Percentiles rank a stretch among this genome's conserved stretches.
phyloP scores from a whole-genome alignment of 169 alveolate species.

The Plasmodium malariae region DNA sequence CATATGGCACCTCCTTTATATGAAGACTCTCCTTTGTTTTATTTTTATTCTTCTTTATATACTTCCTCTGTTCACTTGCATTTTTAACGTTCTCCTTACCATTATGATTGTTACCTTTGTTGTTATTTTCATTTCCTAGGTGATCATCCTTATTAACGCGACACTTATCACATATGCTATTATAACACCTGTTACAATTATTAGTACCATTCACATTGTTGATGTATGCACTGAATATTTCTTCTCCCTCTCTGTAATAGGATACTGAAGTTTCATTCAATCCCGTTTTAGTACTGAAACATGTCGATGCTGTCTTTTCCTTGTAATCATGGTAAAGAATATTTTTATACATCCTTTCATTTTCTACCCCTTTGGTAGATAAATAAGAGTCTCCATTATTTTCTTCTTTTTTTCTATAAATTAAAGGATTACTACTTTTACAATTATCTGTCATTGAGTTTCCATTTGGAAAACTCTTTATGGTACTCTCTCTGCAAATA shows the following conservation, averaged over 20 bases:
- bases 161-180: too few species aligned
- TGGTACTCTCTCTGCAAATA: neutral
- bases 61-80: too few species aligned
- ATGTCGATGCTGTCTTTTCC: neutral
- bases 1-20: neutral
- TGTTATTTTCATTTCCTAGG: too few species aligned
- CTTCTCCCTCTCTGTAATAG: neutral
- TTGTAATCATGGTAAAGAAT: constrained; percentile 32
- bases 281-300: constrained; percentile 12
- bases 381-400: constrained; percentile 19
- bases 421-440: constrained; percentile 14
- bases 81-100: too few species aligned
- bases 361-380: constrained; percentile 10
- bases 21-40: too few species aligned
- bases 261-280: constrained; percentile 10
- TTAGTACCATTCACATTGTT: too few species aligned
- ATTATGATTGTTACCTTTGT: too few species aligned
- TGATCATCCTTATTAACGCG: too few species aligned
- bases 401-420: constrained; percentile 10
- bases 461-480: constrained; percentile 19
- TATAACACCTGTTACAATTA: too few species aligned
- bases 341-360: constrained; percentile 10
- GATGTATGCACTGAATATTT: too few species aligned
- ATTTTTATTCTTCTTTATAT: too few species aligned
- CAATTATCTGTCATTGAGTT: constrained; percentile 17